Evolutionary conservation across 495 filamentous ascomycete species (phyloP).

Genomic region (Penicillium taxi): DNA sequence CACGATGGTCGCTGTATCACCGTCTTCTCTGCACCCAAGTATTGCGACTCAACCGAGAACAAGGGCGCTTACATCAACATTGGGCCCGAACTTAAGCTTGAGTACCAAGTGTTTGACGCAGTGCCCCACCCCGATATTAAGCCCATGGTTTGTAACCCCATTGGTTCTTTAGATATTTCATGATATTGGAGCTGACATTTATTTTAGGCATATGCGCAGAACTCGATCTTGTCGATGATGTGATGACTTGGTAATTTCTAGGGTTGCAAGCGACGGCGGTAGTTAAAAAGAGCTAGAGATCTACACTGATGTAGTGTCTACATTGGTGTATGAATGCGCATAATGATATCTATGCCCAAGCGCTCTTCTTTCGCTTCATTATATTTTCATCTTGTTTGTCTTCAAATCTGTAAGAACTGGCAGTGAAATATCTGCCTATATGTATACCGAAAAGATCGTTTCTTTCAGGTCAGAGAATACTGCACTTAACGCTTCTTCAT

Average conservation of each 20-base stretch:
- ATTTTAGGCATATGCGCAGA: constrained; percentile 69
- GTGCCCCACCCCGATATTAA: constrained; percentile 92
- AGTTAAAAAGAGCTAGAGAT: constrained; percentile 17
- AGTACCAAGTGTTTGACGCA: constrained; percentile 88
- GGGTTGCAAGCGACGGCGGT: constrained; percentile 21
- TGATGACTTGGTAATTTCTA: constrained; percentile 27
- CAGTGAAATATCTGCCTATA: constrained; percentile 19
- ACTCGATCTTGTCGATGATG: constrained; percentile 64
- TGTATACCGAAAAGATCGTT: constrained; percentile 28
- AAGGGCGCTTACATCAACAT: constrained; percentile 99
- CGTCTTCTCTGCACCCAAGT: constrained; percentile 97
- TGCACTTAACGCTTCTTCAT: constrained; percentile 1
- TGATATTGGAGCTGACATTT: constrained; percentile 20
- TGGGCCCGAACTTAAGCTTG: constrained; percentile 80
- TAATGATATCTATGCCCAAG: too few species aligned
- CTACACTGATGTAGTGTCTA: constrained; percentile 11
- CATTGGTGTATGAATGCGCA: too few species aligned
- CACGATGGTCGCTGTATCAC: constrained; percentile 95
- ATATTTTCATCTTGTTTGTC: too few species aligned
- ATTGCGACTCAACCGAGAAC: constrained; percentile 96
- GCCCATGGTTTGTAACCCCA: constrained; percentile 75
- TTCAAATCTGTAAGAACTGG: too few species aligned
- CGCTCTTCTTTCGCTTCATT: too few species aligned
- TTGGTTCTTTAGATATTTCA: not conserved
- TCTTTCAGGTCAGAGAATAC: constrained; percentile 28